Percentiles rank a stretch among this genome's conserved stretches.
Evolutionary conservation across 1,139 yeast species (phyloP).

Genomic region (Zygosaccharomyces sapae): DNA sequence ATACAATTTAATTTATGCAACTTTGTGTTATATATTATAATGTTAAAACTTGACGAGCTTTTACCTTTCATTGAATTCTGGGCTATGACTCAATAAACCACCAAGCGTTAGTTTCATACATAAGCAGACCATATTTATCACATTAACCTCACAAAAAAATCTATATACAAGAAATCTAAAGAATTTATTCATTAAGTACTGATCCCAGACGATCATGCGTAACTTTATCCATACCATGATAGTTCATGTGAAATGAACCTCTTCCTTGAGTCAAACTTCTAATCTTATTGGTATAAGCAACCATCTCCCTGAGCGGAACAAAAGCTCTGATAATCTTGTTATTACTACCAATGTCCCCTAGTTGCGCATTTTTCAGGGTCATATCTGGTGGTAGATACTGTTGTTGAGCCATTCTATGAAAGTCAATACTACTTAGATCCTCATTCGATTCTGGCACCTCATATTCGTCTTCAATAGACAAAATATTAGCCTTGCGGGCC

Average conservation of each 20-base stretch:
- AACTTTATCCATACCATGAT: constrained; percentile 65
- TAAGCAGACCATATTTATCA: neutral
- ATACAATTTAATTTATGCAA: too few relatives aligned
- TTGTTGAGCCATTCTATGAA: constrained; percentile 48
- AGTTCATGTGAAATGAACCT: constrained; percentile 77
- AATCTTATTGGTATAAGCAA: constrained; percentile 74
- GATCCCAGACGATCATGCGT: constrained; percentile 45
- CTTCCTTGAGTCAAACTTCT: constrained; percentile 88
- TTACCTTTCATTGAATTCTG: too few relatives aligned
- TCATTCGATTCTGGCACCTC: constrained; percentile 26
- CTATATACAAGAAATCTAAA: neutral
- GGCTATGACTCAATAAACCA: too few relatives aligned
- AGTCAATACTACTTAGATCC: constrained; percentile 43
- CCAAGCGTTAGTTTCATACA: too few relatives aligned
- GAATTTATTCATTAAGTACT: constrained; percentile 31
- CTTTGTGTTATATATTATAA: too few relatives aligned
- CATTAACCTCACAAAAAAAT: neutral
- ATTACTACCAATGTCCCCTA: constrained; percentile 31
- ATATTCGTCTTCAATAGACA: constrained; percentile 56
- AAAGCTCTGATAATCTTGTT: constrained; percentile 61
- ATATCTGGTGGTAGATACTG: constrained; percentile 58
- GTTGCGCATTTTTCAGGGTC: constrained; percentile 35
- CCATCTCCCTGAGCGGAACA: constrained; percentile 85
- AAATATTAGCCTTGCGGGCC: constrained; percentile 65
- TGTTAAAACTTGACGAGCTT: too few relatives aligned